These are phyloP conservation scores for Kodamaea hsintzibuensis DNA, from an alignment of 805 yeast species.

Conservation along the genomic window DNA sequence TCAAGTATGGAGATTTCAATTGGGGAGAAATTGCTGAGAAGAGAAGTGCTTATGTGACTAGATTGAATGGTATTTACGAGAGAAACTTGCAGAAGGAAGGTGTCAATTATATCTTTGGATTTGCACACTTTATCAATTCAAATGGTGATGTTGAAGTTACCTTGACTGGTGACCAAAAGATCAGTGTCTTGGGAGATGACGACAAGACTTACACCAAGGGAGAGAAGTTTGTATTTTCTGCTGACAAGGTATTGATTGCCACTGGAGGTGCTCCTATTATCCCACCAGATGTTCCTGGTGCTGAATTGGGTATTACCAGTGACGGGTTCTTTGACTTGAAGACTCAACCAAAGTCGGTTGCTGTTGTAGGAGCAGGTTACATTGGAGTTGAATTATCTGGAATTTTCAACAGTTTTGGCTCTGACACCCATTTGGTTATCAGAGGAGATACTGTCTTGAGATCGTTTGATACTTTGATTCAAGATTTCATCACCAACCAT, in stretches of 20 bases:
- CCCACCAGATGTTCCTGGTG: conserved; percentile 74
- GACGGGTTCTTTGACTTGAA: conserved; percentile 88
- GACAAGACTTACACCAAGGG: conserved; percentile 39
- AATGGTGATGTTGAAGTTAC: conserved; percentile 79
- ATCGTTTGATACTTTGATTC: conserved; percentile 81
- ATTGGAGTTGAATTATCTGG: conserved; percentile 96
- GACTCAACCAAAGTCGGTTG: conserved; percentile 86
- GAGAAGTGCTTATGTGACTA: conserved; percentile 86
- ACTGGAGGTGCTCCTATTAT: conserved; percentile 86
- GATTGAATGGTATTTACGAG: conserved; percentile 92
- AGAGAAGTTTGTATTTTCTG: conserved; percentile 65
- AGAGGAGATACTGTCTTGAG: conserved; percentile 92
- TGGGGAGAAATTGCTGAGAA: conserved; percentile 82
- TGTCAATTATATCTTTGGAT: conserved; percentile 84
- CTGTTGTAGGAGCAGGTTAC: conserved; percentile 97
- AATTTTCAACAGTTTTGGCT: conserved; percentile 83
- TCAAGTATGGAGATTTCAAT: conserved; percentile 57
- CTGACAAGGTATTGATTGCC: conserved; percentile 83
- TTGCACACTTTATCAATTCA: conserved; percentile 67
- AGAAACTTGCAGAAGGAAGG: conserved; percentile 84
- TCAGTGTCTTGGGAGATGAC: conserved; percentile 29
- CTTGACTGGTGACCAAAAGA: conserved; percentile 41
- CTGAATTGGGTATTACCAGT: conserved; percentile 79
- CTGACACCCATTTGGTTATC: conserved; percentile 83
- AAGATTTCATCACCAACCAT: conserved; percentile 73